phyloP scores from a whole-genome alignment of 441 rosid genomes.

The Viola pubescens region DNA sequence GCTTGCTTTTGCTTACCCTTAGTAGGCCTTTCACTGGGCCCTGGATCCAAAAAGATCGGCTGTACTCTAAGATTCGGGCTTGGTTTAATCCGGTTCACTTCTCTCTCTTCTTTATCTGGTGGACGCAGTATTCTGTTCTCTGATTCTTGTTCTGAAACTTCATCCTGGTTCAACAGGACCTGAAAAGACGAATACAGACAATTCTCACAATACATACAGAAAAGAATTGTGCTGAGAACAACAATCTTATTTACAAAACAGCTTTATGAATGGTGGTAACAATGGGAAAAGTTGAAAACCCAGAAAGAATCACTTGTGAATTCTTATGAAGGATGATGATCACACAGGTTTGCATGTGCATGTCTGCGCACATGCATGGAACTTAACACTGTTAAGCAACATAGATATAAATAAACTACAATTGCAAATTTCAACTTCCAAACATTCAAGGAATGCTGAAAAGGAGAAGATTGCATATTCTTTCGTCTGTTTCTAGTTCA shows the following conservation, averaged over 20 bases:
- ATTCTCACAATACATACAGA: too few relatives aligned
- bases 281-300: not conserved
- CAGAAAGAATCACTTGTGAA: too few relatives aligned
- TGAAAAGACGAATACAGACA: constrained; percentile 15
- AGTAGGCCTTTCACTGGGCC: constrained; percentile 38
- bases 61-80: constrained; percentile 61
- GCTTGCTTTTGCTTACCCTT: constrained; percentile 50
- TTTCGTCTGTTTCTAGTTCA: not conserved
- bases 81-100: constrained; percentile 65
- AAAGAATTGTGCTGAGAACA: too few relatives aligned
- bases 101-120: constrained; percentile 45
- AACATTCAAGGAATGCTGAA: not conserved
- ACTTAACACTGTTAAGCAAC: not conserved
- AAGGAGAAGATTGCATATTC: not conserved
- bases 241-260: too few relatives aligned
- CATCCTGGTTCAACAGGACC: constrained; percentile 84
- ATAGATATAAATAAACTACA: not conserved
- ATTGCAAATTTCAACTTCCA: not conserved
- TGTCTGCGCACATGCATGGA: not conserved
- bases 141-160: constrained; percentile 51
- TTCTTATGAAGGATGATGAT: not conserved
- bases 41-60: constrained; percentile 71
- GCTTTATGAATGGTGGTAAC: too few relatives aligned
- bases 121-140: constrained; percentile 56
- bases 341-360: not conserved